Evolutionary conservation across 1,139 yeast genomes (phyloP), one percentile per base, ranked within the genome.

Genomic region (Trichomonascaceae sp.): DNA sequence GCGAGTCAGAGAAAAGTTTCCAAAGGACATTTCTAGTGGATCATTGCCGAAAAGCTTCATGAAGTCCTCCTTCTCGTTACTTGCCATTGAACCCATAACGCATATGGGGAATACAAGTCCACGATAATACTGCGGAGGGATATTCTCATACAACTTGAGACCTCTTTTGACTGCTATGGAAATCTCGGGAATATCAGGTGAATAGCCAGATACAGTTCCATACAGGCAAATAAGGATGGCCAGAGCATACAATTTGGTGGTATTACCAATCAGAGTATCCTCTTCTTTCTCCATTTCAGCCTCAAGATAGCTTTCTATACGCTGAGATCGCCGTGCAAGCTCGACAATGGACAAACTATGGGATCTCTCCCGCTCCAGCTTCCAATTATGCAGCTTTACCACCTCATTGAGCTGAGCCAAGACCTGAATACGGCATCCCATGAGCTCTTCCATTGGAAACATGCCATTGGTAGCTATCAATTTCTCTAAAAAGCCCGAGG

Each of bases 51-150:
- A 55, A 8, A 55, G 20, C 13, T 43, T 27, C 45, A 39, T 39
- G 24, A 53, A 53, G 20, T 41, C 50, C n/a, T 45, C 48, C 24
- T 53, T 45, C 22, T 48, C 49, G 17, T 53, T 51, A 20, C 49
- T 49, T 3, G 58, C 52, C 53, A 55, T 51, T 17, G 52, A 53
- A 9, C 54, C 58, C 27, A 55, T 22, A n/a, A 49, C 51, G 18
- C 56, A 53, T 7, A 55, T 51, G 12, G 58, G 58, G 19, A 55
- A 53, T 9, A 56, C 59, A 18, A 56, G 51, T 10, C 56, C 53
- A 6, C 59, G 52, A 44, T 56, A 53, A 27, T 56, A 56, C 13
- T 45, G 43, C 9, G 47, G 36, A 2, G 57, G 55, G 18, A 56
- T 56, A 24, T 53, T 45, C 5, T 53, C 48, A n/a, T 54, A 50